Base-by-base conservation (phyloP, 148 eudicot genomes). In the Spergularia marina region DNA sequence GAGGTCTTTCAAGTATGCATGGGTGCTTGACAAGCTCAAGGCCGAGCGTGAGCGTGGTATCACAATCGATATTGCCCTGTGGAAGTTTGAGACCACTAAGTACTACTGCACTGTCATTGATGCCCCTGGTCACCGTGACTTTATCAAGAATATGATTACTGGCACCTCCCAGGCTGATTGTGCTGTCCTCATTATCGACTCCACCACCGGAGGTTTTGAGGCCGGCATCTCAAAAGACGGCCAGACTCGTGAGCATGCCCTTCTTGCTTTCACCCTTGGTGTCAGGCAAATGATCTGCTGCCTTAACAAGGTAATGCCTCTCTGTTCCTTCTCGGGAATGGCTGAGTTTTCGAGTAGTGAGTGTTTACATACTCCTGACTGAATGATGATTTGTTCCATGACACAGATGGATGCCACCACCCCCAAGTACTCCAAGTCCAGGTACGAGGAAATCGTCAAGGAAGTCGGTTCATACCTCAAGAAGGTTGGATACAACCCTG, bases 11-110 rank as follows among this genome's bases (percentile, higher is more conserved):
- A 79, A 85, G 87, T 85, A 82, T 20, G 87, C 87, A 0, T 82
- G 87, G 87, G 87, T 85, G 59, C 82, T 85, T 53, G 87, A 85
- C 83, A 84, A 84, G 67, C 82, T 84, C 12, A 81, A 84, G 80
- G 86, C 84, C 3, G 86, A 84, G 79, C 84, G 84, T 78, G 86
- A 84, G 71, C 83, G 83, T 80, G 86, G 86, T 77, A 84, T 84
- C 17, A 84, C 86, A 15, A 84, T 84, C 49, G 86, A 84, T 54
- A 81, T 84, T 68, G 84, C 86, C 23, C 20, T 78, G 80, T 81
- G 86, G 86, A 81, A 80, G 74, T 84, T 84, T 4, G 86, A 84
- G 84, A 84, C 84, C 60, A 84, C 73, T 68, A 84, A 84, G 78
- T 81, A 84, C 78, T 81, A 81, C 75, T 81, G 84, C 80, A 84